These are phyloP conservation scores for Aegilops bicornis DNA, from an alignment of 176 grass and related monocot species.

Conservation along the genomic window DNA sequence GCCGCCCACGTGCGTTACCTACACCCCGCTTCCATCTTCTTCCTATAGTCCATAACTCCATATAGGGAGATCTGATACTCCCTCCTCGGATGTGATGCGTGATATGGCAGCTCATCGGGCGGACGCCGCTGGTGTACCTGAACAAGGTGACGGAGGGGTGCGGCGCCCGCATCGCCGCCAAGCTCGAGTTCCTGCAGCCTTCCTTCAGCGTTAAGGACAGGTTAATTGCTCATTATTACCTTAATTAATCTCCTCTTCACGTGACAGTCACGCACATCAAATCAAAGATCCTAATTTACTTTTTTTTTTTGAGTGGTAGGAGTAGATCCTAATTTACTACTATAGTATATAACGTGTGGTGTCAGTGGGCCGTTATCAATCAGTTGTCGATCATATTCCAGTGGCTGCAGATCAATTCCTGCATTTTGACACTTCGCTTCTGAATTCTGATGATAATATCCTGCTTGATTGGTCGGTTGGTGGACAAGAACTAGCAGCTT, in stretches of 20 bases:
- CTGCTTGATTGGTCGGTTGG: not conserved
- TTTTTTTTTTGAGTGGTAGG: no score
- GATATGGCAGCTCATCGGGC: constrained; percentile 63
- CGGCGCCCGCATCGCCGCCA: constrained; percentile 71
- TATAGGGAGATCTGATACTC: no score
- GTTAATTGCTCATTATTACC: constrained; percentile 13
- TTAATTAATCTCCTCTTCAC: not conserved
- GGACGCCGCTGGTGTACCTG: constrained; percentile 87
- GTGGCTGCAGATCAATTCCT: no score
- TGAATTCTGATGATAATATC: not conserved
- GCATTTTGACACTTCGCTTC: no score
- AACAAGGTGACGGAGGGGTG: constrained; percentile 89
- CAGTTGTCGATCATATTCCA: no score
- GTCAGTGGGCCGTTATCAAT: no score
- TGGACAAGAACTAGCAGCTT: no score
- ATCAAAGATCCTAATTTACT: no score
- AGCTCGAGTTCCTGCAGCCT: constrained; percentile 89
- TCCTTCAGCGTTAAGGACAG: constrained; percentile 97
- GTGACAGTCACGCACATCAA: no score
- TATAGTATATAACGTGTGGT: no score
- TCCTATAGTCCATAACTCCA: not conserved
- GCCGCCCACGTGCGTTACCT: constrained; percentile 47
- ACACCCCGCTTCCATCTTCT: no score
- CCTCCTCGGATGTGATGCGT: not conserved
- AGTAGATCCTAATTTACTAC: no score